Conservation (phyloP, 805 yeast genomes). For the Pachysolen tannophilus region DNA sequence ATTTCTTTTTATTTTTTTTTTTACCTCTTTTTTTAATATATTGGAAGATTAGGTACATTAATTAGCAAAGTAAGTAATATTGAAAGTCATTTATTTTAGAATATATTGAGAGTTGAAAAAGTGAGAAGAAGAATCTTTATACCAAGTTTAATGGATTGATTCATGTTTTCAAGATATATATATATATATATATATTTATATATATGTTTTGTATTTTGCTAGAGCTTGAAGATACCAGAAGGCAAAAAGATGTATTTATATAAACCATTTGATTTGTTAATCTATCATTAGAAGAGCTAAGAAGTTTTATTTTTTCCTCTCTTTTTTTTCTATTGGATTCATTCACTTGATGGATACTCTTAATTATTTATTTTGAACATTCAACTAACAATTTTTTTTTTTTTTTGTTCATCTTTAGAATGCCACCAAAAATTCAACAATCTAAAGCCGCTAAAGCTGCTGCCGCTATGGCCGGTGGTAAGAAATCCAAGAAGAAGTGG, state of each 20-base stretch:
- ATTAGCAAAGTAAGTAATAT: constrained; percentile 5
- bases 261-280: neutral
- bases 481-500: constrained; percentile 99
- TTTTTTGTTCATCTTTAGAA: constrained; percentile 33
- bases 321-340: too few species aligned
- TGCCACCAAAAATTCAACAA: constrained; percentile 99
- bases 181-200: too few species aligned
- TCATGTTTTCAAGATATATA: too few species aligned
- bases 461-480: constrained; percentile 99
- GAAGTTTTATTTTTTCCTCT: too few species aligned
- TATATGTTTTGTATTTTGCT: too few species aligned
- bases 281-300: too few species aligned
- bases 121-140: too few species aligned
- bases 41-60: constrained; percentile 7
- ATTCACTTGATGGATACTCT: neutral
- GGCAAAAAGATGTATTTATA: neutral
- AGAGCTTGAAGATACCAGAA: too few species aligned
- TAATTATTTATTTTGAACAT: neutral
- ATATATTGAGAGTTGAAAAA: too few species aligned
- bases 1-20: too few species aligned
- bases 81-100: too few species aligned
- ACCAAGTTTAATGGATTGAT: too few species aligned
- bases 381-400: constrained; percentile 13
- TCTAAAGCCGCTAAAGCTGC: constrained; percentile 99
- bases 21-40: neutral